Base-by-base conservation (phyloP, 2,329 filamentous ascomycete species). In the Aspergillus sp. region DNA sequence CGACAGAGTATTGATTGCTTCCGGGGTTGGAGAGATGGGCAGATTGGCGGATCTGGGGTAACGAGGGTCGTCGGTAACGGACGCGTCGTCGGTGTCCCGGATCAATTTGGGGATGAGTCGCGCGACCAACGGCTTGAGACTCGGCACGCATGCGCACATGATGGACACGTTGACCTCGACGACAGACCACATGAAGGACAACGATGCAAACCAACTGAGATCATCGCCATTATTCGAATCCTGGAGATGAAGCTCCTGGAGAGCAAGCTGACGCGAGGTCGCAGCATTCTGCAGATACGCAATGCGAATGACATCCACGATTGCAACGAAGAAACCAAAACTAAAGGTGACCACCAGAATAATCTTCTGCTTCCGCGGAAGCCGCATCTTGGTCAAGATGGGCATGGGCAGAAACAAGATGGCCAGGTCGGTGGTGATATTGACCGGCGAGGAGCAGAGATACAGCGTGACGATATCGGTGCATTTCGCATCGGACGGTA, bases 81-180 rank as follows among this genome's bases (percentile, higher is more conserved):
- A 56, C 34, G 41, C 46, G 52, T 65, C 52, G 51, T 67, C 49
- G 52, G 64, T 55, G 54, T 80, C 77, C 41, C 75, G 73, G 41
- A 83, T 71, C 65, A 81, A 67, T 42, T 71, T 72, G 4, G 80
- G 80, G 32, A 81, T 55, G 47, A 82, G 73, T 7, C 77, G 71
- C 36, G 86, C 79, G 46, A 91, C 82, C 5, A 97, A 73, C 1
- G 91, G 90, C 63, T 96, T 96, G 51, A 96, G 71, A 0, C 86
- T 91, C 6, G 91, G 91, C n/a, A 96, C 86, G 58, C 89, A 95
- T 38, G 86, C 90, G 61, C 88, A 94, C 53, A 89, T 84, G 56
- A 96, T 89, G 12, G 88, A 90, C 1, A 94, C 75, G 54, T 94
- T 93, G 60, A 95, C 88, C 65, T 96, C 90, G 45, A 96, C 82